Evolutionary conservation across 2,329 filamentous ascomycete species (phyloP).

Genomic region (Fusarium nelsonii): DNA sequence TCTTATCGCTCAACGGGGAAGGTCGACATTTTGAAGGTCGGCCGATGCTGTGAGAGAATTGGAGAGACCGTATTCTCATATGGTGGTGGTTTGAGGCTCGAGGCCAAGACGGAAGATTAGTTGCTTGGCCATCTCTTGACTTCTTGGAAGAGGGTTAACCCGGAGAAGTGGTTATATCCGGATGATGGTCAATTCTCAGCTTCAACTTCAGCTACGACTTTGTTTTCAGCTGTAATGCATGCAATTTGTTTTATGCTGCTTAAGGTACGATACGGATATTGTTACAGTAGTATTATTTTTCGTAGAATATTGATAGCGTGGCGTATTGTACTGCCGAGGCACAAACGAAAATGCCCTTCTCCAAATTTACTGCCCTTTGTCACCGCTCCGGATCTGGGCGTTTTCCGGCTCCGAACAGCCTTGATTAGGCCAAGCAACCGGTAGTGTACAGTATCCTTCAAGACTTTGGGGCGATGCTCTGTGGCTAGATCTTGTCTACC

Average conservation of each 20-base stretch:
- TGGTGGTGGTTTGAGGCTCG: slow-evolving; percentile 4
- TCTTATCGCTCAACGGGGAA: slow-evolving; percentile 32
- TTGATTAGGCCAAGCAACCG: slow-evolving; percentile 19
- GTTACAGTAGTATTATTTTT: slow-evolving; percentile 1
- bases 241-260: neutral
- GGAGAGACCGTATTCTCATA: too few relatives aligned
- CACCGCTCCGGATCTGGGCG: slow-evolving; percentile 15
- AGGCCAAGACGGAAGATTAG: slow-evolving; percentile 1
- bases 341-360: neutral
- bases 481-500: slow-evolving; percentile 5
- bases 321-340: slow-evolving; percentile 14
- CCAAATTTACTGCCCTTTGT: neutral
- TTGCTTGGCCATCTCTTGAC: slow-evolving; percentile 11
- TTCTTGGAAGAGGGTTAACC: neutral
- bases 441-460: neutral
- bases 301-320: neutral
- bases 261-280: neutral
- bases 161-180: slow-evolving; percentile 1
- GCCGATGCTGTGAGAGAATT: neutral
- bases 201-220: neutral
- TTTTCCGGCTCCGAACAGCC: slow-evolving; percentile 27
- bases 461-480: neutral
- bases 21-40: slow-evolving; percentile 9
- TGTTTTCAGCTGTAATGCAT: neutral
- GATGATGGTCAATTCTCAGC: neutral